Evolutionary conservation across 441 rosid species (phyloP), one percentile per base, ranked within the genome.

Genomic region (Populus hybrid): DNA sequence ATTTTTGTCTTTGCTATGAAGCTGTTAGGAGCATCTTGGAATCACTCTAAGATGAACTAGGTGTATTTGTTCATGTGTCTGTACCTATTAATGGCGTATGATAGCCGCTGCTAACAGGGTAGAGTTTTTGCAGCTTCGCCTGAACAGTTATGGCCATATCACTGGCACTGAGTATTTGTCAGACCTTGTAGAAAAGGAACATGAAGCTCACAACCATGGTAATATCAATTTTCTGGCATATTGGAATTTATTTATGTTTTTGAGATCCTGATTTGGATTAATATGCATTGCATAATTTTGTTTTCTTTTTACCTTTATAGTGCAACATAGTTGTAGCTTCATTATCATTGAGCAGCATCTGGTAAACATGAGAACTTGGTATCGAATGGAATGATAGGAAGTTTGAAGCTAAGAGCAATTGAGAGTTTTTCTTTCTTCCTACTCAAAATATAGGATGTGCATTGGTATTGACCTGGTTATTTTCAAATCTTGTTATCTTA

Each of bases 171-270:
- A 96, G 82, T 94, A 88, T 87, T 72, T 96, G 80, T 91, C 96
- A 57, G 98, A 96, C 84, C 98, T 96, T 81, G 98, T 96, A 57
- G 98, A 96, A 84, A 91, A 88, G 85, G 97, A 90, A 80, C 94
- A 92, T 83, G 86, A 83, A 59, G 67, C 72, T 84, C 90, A 92
- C 81, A 86, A 88, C 32, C 98, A 92, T 82, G 98, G 98, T 96
- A 94, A 73, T 40, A 74, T 73, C 46, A n/a, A 21, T 20, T 34
- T 57, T 34, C 35, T 78, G 69, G 32, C 50, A 71, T 65, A 11
- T 40, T 36, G 53, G 59, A 32, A 26, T 63, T 30, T 20, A 14
- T 69, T 71, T 65, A 2, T 42, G 3, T 16, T 38, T 78, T 71
- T 40, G 64, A 34, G 26, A 35, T 30, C 57, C 30, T 23, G 59